Evolutionary conservation across 31 red algal genomes (phyloP).

Genomic region (Endocladia muricata): DNA sequence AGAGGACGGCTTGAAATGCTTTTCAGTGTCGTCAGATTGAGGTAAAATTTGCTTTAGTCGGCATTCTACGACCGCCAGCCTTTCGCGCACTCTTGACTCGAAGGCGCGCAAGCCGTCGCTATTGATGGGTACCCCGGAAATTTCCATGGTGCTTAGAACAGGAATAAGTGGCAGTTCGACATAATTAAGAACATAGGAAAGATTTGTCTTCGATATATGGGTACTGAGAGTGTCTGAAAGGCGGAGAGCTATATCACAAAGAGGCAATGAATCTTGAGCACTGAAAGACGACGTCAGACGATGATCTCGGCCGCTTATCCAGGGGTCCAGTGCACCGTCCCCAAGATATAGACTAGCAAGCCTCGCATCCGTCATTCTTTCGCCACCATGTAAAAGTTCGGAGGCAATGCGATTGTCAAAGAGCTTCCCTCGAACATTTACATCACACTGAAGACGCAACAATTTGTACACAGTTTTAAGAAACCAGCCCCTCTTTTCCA

Average conservation of each 20-base stretch:
- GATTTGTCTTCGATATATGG: neutral
- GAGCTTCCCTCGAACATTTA: neutral
- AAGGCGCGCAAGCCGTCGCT: neutral
- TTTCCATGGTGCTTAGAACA: constrained; percentile 64
- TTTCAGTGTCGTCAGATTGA: neutral
- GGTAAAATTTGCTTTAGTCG: neutral
- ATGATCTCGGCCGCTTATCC: neutral
- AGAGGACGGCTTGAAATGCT: constrained; percentile 2
- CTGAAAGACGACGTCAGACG: neutral
- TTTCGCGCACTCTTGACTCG: neutral
- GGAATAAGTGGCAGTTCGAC: constrained; percentile 64
- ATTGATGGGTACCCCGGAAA: constrained; percentile 36
- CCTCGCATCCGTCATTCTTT: constrained; percentile 8
- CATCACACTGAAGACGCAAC: neutral
- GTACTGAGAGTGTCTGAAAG: neutral
- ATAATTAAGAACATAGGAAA: constrained; percentile 6
- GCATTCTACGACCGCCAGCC: neutral
- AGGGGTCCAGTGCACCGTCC: neutral
- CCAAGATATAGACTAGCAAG: neutral
- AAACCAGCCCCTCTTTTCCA: constrained; percentile 16
- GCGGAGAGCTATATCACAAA: constrained; percentile 14
- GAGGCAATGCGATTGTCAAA: constrained; percentile 11
- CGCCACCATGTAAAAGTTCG: constrained; percentile 3
- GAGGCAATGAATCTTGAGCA: neutral
- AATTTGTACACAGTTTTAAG: constrained; percentile 12